A percentile compares a stretch with the other conserved stretches of the same genome.
Evolutionary conservation across 2,329 filamentous ascomycete genomes (phyloP).

Genomic region (Sporothrix euskadiensis): DNA sequence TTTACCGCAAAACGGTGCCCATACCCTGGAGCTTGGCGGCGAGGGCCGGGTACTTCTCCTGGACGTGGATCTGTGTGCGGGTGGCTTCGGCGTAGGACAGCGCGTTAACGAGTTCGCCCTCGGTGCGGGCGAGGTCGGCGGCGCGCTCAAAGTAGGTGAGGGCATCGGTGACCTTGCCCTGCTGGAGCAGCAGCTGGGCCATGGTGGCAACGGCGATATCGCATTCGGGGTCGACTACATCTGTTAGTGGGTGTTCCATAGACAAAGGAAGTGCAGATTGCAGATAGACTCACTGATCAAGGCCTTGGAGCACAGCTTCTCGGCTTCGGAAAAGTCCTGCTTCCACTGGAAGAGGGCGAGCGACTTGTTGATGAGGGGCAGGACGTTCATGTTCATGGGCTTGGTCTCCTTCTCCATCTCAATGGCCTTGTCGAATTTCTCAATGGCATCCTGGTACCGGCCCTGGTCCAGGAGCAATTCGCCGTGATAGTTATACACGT

Average conservation of each 20-base stretch:
- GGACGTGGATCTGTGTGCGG: constrained; percentile 89
- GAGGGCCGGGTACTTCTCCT: constrained; percentile 81
- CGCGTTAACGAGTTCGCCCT: constrained; percentile 93
- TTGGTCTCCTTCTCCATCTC: constrained; percentile 96
- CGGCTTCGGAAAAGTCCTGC: constrained; percentile 90
- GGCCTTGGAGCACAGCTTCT: constrained; percentile 95
- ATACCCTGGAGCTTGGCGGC: constrained; percentile 69
- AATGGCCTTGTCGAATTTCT: constrained; percentile 98
- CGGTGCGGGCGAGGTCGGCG: constrained; percentile 89
- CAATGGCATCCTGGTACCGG: constrained; percentile 91
- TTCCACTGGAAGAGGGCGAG: constrained; percentile 98
- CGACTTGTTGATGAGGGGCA: constrained; percentile 98
- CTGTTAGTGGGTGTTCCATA: too few species aligned
- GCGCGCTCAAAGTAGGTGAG: constrained; percentile 97
- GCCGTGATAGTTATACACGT: constrained; percentile 99
- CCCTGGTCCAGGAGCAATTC: constrained; percentile 95
- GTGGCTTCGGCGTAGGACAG: constrained; percentile 97
- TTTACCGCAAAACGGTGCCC: constrained; percentile 37
- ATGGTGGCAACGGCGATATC: constrained; percentile 98
- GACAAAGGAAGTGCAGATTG: not conserved
- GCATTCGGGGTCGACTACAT: constrained; percentile 89
- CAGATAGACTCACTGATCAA: constrained; percentile 74
- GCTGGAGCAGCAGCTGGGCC: constrained; percentile 94
- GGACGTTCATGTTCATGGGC: constrained; percentile 93
- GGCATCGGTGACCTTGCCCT: constrained; percentile 94